phyloP scores from a whole-genome alignment of 768 basidiomycete genomes.

The Exidia glandulosa region DNA sequence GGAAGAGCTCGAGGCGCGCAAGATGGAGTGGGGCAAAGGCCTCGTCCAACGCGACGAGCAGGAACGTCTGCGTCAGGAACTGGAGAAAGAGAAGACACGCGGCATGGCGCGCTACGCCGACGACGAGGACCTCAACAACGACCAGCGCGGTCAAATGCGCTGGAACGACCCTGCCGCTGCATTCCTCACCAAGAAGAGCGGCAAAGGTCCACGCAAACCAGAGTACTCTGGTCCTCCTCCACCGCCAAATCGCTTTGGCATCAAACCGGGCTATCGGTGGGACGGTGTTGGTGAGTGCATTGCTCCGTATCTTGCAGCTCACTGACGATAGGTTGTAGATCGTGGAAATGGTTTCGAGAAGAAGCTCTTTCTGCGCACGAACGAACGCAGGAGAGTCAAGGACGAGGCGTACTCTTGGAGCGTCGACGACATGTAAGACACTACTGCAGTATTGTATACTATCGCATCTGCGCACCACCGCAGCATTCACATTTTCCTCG shows the following conservation, averaged over 20 bases:
- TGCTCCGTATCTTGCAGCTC: too few relatives aligned
- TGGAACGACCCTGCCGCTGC: constrained; percentile 99
- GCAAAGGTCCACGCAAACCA: constrained; percentile 70
- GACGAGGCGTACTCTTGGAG: constrained; percentile 77
- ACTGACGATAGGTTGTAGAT: too few relatives aligned
- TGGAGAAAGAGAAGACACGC: constrained; percentile 54
- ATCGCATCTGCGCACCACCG: too few relatives aligned
- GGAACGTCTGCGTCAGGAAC: constrained; percentile 51
- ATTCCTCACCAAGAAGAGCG: constrained; percentile 73
- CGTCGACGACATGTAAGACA: constrained; percentile 84
- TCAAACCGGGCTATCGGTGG: constrained; percentile 94
- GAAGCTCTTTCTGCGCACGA: constrained; percentile 76
- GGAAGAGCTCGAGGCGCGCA: constrained; percentile 78
- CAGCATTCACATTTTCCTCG: too few relatives aligned
- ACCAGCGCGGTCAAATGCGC: constrained; percentile 64
- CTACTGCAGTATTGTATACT: too few relatives aligned
- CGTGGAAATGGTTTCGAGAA: constrained; percentile 91
- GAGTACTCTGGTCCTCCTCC: constrained; percentile 81
- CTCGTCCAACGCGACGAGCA: constrained; percentile 76
- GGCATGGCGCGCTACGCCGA: constrained; percentile 70
- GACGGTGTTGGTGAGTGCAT: too few relatives aligned
- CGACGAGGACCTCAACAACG: constrained; percentile 78
- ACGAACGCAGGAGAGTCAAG: constrained; percentile 58
- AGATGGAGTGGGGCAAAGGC: constrained; percentile 99
- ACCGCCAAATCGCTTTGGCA: constrained; percentile 90